Evolutionary conservation across 345 rosid species (phyloP).

Genomic region (Ricinus communis): DNA sequence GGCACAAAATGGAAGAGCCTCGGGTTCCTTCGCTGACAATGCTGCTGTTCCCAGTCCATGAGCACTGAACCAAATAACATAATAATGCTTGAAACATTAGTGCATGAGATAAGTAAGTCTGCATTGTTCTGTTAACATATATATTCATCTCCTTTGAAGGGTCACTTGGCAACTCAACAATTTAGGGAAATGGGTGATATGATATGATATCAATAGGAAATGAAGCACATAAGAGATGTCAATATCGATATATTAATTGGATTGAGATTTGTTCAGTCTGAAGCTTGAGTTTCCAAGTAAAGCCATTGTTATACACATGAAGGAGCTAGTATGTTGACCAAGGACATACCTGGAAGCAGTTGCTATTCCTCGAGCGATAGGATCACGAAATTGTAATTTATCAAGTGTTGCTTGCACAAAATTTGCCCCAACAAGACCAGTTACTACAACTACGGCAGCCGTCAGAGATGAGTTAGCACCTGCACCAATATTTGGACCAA

Average conservation of each 20-base stretch:
- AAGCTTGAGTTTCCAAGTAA: neutral
- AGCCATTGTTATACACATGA: too few relatives aligned
- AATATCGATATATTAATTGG: neutral
- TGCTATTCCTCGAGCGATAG: slow-evolving; percentile 89
- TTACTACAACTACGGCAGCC: slow-evolving; percentile 91
- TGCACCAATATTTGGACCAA: too few relatives aligned
- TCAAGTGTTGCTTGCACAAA: slow-evolving; percentile 83
- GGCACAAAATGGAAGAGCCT: slow-evolving; percentile 93
- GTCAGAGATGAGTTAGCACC: slow-evolving; percentile 88
- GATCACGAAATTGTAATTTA: slow-evolving; percentile 64
- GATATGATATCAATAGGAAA: neutral
- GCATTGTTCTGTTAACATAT: neutral
- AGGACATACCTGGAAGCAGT: slow-evolving; percentile 78
- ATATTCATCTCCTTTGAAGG: neutral
- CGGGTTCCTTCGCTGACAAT: slow-evolving; percentile 93
- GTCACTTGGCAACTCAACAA: neutral
- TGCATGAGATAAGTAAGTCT: neutral
- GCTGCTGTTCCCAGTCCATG: slow-evolving; percentile 99
- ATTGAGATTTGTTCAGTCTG: neutral
- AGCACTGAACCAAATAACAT: slow-evolving; percentile 52
- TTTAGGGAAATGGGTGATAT: too few relatives aligned
- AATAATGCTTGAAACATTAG: neutral
- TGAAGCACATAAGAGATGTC: neutral
- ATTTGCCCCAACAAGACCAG: slow-evolving; percentile 90
- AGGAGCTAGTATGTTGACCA: neutral